phyloP scores from a whole-genome alignment of 345 rosid genomes.

The Zanthoxylum bungeanum region DNA sequence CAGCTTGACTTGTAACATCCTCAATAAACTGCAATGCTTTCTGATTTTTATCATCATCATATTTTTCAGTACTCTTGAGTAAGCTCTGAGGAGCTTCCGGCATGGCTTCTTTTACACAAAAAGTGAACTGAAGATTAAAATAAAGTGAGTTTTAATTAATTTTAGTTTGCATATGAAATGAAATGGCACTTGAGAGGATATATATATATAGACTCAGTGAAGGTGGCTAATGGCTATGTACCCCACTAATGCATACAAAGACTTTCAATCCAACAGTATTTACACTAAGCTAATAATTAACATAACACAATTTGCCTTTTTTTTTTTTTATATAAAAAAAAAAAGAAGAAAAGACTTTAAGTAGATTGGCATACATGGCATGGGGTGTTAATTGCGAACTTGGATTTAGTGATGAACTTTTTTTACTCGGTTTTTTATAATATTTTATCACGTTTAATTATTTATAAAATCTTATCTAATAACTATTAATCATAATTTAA shows the following conservation, averaged over 20 bases:
- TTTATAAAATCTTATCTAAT: too few species aligned
- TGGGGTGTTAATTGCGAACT: too few species aligned
- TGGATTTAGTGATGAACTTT: too few species aligned
- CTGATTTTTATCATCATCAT: constrained; percentile 26
- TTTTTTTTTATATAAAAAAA: too few species aligned
- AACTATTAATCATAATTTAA: too few species aligned
- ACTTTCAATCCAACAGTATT: constrained; percentile 13
- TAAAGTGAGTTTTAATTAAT: background rate
- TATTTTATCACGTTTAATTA: too few species aligned
- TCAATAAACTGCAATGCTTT: constrained; percentile 40
- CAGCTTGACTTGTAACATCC: constrained; percentile 36
- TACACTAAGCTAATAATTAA: constrained; percentile 6
- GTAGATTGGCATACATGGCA: constrained; percentile 1
- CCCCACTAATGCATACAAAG: constrained; percentile 16
- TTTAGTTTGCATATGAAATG: constrained; percentile 11
- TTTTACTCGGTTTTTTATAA: too few species aligned
- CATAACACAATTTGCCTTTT: background rate
- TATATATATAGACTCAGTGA: constrained; percentile 20
- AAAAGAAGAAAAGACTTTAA: too few species aligned
- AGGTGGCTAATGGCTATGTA: constrained; percentile 9
- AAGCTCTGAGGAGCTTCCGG: constrained; percentile 44
- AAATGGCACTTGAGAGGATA: constrained; percentile 8
- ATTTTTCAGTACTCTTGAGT: background rate
- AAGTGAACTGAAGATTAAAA: background rate
- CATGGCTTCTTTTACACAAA: constrained; percentile 19